These are phyloP conservation scores for Rhodomyrtus psidioides DNA, from an alignment of 441 rosid species.

Conservation along the genomic window DNA sequence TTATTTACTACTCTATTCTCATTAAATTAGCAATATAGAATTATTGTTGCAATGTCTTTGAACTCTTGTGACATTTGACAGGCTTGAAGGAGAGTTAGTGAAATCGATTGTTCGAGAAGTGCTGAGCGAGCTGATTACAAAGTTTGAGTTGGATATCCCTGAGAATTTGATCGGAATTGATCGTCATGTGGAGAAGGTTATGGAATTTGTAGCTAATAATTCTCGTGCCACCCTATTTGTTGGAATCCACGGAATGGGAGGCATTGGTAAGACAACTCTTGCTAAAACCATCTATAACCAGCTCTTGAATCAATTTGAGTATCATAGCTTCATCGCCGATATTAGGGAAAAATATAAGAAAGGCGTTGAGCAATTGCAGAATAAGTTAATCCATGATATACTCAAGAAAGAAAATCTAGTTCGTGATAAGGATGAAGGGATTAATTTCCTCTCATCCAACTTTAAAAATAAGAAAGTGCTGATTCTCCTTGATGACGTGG, in stretches of 20 bases:
- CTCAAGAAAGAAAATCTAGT: rapidly evolving
- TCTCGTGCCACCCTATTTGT: background rate
- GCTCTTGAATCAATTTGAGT: background rate
- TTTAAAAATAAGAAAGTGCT: background rate
- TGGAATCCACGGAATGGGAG: background rate
- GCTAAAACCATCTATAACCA: background rate
- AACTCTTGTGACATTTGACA: too few species aligned
- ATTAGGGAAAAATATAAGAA: background rate
- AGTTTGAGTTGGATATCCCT: too few species aligned
- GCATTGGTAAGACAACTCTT: background rate
- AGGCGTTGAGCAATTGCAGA: background rate
- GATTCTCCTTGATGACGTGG: background rate
- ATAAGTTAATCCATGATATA: background rate
- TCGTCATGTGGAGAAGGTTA: too few species aligned
- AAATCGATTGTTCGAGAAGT: too few species aligned
- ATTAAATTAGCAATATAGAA: too few species aligned
- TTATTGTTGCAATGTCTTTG: too few species aligned
- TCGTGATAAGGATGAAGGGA: rapidly evolving
- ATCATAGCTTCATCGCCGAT: background rate
- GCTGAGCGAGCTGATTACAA: too few species aligned
- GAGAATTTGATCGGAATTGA: too few species aligned
- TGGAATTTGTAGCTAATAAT: background rate
- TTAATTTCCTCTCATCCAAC: background rate
- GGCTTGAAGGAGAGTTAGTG: too few species aligned
- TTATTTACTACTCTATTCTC: background rate